Conservation (phyloP, 2,329 filamentous ascomycete species). For the Cladosporium sp. region DNA sequence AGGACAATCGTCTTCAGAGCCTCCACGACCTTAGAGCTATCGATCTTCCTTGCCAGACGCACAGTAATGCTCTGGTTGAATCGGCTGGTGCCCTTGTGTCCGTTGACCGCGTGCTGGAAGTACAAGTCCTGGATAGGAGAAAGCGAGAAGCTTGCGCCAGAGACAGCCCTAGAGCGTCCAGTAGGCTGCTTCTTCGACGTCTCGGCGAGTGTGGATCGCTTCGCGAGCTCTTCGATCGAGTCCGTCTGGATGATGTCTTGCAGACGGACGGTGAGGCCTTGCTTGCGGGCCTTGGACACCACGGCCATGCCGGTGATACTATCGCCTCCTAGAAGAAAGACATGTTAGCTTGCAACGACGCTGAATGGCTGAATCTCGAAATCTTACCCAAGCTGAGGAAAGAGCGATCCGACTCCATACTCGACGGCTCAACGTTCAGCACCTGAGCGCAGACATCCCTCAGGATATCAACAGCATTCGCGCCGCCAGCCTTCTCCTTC, state of each 20-base stretch:
- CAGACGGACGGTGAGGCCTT: slow-evolving; percentile 5
- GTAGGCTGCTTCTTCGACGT: slow-evolving; percentile 1
- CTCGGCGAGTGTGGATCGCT: background rate
- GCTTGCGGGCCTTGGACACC: slow-evolving; percentile 5
- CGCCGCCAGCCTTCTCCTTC: background rate
- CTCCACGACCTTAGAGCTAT: slow-evolving; percentile 3
- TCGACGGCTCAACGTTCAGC: background rate
- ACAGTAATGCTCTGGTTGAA: slow-evolving; percentile 10
- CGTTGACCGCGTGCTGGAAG: slow-evolving; percentile 6
- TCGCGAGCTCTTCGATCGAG: background rate
- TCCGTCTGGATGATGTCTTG: slow-evolving; percentile 10
- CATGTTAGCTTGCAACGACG: background rate
- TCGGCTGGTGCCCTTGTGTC: slow-evolving; percentile 9
- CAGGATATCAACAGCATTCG: slow-evolving; percentile 3
- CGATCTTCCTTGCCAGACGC: slow-evolving; percentile 1
- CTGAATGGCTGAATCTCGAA: background rate
- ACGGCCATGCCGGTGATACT: slow-evolving; percentile 9
- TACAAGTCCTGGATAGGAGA: slow-evolving; percentile 6
- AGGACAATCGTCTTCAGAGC: slow-evolving; percentile 6
- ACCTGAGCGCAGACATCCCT: slow-evolving; percentile 6
- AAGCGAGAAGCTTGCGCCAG: slow-evolving; percentile 2
- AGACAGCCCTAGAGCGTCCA: background rate
- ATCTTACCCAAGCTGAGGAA: slow-evolving; percentile 5
- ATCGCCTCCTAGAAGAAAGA: background rate
- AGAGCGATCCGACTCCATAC: slow-evolving; percentile 1